Base-by-base conservation (phyloP, 176 grass and related monocot genomes). In the Avena insularis region DNA sequence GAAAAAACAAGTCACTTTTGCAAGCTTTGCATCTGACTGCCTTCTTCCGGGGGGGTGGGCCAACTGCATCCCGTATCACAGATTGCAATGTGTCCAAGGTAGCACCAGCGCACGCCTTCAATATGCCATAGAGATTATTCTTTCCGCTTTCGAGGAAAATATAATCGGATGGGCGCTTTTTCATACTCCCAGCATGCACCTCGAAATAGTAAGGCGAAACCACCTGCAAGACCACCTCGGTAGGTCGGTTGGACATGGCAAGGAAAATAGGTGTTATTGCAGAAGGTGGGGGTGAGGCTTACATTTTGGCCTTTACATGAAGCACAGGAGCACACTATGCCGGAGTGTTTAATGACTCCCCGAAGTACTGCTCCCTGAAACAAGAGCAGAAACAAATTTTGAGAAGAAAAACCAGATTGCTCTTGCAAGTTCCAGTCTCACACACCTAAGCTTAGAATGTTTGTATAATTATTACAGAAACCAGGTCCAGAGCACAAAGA, bases 141-240 rank as follows among this genome's bases (percentile, higher is more conserved):
- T 36, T 92, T 86, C 93, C 93, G 79, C 84, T 95, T 75, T 90
- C 79, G 50, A 95, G 85, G 88, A 86, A 82, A 84, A 95, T 95
- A 71, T 90, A 92, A 81, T 95, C 88, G 0, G 93, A 92, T 11
- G 93, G 93, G 19, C 90, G 93, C 80, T 95, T 95, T 71, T 95
- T 95, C 27, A 84, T 75, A 50, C 93, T 95, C 61, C 93, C 93
- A 75, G 93, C 93, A 95, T 95, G 93, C 71, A 90, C 90, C 86
- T 95, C 90, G 29, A 95, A 95, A 17, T 90, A 79, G 80, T 89
- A 90, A 20, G 93, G 86, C 19, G 93, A 92, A 82, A 95, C 88
- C 29, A 80, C 86, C 93, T 95, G 86, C 79, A 70, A 87, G 38
- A 43, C 38, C 38, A 47, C 7, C 46, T 9, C 9, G 46, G 46